Evolutionary conservation across 2,329 filamentous ascomycete species (phyloP).

Genomic region (Ascochyta lentis): DNA sequence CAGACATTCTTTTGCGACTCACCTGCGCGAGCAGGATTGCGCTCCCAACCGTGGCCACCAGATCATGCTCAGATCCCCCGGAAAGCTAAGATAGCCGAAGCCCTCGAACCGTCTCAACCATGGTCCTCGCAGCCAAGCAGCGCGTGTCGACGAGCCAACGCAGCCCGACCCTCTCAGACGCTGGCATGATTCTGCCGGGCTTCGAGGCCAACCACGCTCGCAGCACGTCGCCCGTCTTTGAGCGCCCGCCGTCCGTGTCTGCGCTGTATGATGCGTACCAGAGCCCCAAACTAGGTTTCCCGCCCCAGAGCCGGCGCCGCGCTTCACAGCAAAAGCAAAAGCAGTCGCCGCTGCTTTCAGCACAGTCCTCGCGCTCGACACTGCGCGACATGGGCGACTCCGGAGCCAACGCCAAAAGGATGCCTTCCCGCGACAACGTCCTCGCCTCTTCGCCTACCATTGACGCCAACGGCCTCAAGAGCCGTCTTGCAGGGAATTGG

Average conservation of each 20-base stretch:
- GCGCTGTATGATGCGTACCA: conserved; percentile 35
- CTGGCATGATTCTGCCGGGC: conserved; percentile 90
- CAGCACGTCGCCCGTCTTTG: conserved; percentile 61
- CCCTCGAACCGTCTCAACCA: conserved; percentile 21
- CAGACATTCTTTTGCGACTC: conserved; percentile 13
- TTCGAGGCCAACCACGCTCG: conserved; percentile 33
- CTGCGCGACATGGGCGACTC: conserved; percentile 41
- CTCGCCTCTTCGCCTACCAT: conserved; percentile 47
- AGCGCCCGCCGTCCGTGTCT: conserved; percentile 52
- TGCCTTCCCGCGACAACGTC: conserved; percentile 25
- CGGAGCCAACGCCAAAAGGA: conserved; percentile 21
- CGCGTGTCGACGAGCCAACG: conserved; percentile 22
- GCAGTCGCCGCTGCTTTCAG: conserved; percentile 41
- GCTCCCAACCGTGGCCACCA: conserved; percentile 4
- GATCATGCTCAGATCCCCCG: conserved; percentile 30
- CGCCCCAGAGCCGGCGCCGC: conserved; percentile 39
- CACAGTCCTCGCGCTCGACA: conserved; percentile 45
- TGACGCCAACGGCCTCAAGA: conserved; percentile 28
- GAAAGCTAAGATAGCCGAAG: conserved; percentile 31
- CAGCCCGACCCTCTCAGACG: conserved; percentile 82
- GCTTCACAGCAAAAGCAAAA: conserved; percentile 38
- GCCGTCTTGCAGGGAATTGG: conserved; percentile 22
- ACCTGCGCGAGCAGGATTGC: conserved; percentile 3
- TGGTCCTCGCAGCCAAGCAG: conserved; percentile 31
- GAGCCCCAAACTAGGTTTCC: conserved; percentile 38